phyloP scores from a whole-genome alignment of 257 asterid species.

The Fraxinus americana region DNA sequence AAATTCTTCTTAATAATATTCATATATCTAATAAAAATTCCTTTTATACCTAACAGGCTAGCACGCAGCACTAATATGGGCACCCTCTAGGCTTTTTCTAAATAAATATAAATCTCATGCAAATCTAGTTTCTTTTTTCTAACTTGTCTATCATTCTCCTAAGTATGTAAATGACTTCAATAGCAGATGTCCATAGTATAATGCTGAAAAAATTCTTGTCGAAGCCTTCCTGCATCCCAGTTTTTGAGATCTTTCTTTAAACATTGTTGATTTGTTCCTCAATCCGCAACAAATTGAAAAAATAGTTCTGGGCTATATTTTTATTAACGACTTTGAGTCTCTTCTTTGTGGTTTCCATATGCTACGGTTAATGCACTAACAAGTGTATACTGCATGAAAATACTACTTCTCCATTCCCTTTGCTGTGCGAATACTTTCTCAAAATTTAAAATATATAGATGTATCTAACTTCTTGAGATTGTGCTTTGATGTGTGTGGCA shows the following conservation, averaged over 20 bases:
- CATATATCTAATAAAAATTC: neutral
- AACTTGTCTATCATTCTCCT: neutral
- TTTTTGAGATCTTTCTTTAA: neutral
- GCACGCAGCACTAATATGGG: neutral
- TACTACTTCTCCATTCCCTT: constrained; percentile 15
- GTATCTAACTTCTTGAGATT: constrained; percentile 26
- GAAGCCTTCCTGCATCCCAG: neutral
- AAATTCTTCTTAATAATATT: too few species aligned
- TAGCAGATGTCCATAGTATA: neutral
- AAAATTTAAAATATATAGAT: constrained; percentile 9
- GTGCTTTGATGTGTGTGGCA: constrained; percentile 46
- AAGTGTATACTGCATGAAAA: constrained; percentile 11
- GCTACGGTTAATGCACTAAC: neutral
- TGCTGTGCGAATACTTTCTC: constrained; percentile 12
- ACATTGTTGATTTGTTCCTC: neutral
- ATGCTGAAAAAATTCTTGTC: neutral
- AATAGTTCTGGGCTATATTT: neutral
- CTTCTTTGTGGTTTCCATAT: neutral
- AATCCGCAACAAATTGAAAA: neutral
- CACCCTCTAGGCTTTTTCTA: neutral
- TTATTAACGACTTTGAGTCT: neutral
- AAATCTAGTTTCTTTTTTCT: neutral
- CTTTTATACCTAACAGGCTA: neutral
- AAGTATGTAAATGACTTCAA: too few species aligned
- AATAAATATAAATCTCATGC: neutral